These are phyloP conservation scores for Tetrahymena borealis DNA, from an alignment of 73 alveolate genomes.

Conservation along the genomic window DNA sequence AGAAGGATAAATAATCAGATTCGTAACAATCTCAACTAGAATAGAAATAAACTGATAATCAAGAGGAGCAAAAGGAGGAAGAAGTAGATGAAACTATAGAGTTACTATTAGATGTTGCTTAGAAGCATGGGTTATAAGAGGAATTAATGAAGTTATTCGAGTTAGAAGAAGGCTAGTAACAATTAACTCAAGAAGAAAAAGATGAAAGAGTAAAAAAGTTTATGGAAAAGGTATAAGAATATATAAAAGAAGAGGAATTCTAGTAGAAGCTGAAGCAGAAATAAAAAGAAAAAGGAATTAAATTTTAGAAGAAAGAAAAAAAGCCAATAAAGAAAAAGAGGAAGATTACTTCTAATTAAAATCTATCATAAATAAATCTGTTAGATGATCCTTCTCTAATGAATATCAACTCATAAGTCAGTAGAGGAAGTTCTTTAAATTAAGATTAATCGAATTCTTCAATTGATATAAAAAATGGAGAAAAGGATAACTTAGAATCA, in stretches of 20 bases:
- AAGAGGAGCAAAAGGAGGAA: background rate
- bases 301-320: background rate
- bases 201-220: background rate
- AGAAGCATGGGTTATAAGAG: background rate
- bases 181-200: background rate
- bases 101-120: background rate
- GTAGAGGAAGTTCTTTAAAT: background rate
- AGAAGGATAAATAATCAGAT: too few species aligned
- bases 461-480: background rate
- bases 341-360: background rate
- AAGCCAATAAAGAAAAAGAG: background rate
- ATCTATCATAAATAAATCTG: background rate
- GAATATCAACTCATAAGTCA: background rate
- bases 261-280: background rate
- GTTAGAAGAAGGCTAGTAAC: background rate
- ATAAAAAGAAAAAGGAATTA: background rate
- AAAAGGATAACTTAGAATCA: background rate
- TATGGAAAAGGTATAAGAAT: background rate
- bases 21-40: too few species aligned
- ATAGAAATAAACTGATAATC: background rate
- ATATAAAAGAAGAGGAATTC: background rate
- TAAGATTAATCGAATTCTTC: background rate
- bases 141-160: background rate
- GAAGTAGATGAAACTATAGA: background rate
- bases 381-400: background rate